These are phyloP conservation scores for Vitis rupestris DNA, from an alignment of 164 flowering plant species.

Conservation along the genomic window DNA sequence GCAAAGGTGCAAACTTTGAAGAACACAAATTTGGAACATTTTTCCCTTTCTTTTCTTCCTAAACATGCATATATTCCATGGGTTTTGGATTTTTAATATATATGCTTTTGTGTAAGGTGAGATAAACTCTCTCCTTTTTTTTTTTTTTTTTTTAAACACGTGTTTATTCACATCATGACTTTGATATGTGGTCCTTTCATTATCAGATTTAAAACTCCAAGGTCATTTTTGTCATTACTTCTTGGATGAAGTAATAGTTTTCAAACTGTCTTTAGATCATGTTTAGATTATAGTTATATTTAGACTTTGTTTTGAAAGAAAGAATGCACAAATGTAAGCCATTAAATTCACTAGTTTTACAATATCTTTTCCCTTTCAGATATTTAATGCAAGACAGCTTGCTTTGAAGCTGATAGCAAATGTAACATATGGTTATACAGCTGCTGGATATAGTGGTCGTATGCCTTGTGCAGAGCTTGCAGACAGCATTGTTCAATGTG, in stretches of 20 bases:
- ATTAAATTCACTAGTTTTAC: background rate
- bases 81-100: too few relatives aligned
- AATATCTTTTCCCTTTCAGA: conserved; percentile 36
- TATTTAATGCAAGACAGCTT: conserved; percentile 93
- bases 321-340: background rate
- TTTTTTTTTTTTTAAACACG: too few relatives aligned
- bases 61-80: too few relatives aligned
- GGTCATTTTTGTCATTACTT: background rate
- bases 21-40: too few relatives aligned
- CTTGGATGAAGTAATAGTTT: background rate
- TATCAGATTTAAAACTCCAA: too few relatives aligned
- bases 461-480: conserved; percentile 99
- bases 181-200: too few relatives aligned
- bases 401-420: conserved; percentile 95
- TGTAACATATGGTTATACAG: conserved; percentile 97
- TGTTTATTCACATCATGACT: too few relatives aligned
- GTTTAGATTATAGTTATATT: background rate
- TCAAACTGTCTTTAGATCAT: background rate
- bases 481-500: conserved; percentile 98
- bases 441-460: conserved; percentile 99
- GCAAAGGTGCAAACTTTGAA: too few relatives aligned
- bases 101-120: too few relatives aligned
- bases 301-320: background rate
- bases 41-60: too few relatives aligned
- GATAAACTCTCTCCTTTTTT: too few relatives aligned